Evolutionary conservation across 257 asterid species (phyloP), one percentile per base, ranked within the genome.

Genomic region (Prunella vulgaris): DNA sequence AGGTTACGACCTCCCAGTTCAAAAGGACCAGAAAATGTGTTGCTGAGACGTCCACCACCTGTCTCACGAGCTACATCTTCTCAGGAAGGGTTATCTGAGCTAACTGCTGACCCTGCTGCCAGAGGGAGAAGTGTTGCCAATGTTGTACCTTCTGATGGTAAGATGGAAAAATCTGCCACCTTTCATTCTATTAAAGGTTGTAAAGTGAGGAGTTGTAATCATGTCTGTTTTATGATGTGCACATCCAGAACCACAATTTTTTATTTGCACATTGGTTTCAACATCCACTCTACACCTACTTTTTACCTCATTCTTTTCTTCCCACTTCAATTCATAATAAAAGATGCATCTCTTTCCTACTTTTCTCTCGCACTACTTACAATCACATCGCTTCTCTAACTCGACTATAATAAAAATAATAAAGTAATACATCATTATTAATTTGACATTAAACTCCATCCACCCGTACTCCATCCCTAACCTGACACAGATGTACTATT

Each of bases 41-140:
- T 87, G 82, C 85, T 88, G 83, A 86, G 90, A 75, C 90, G 93
- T 66, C 97, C 95, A 14, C 93, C 96, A 18, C 90, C 96, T 9
- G 90, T 83, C 25, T 68, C 94, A 51, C 84, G 84, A 68, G 78
- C 82, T 42, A 81, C 85, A 59, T 84, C 96, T 57, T 84, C 90
- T 66, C 90, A 84, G 77, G 99, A 85, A 37, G 88, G 80, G 20
- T 69, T 89, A 61, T 77, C 84, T 21, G 96, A 90, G 56, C 63
- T 79, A 74, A 73, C 70, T 67, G 78, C 80, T 68, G 96, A 86
- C 64, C 68, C 78, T n/a, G 70, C 72, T 4, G 38, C 56, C 52
- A 80, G 90, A 72, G 84, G 86, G 67, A 85, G 81, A 79, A 76
- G 59, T 75, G 70, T 73, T 73, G 44, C 82, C 14, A 78, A 51